Evolutionary conservation across 2,329 filamentous ascomycete species (phyloP), one percentile per base, ranked within the genome.

Genomic region (Fusarium sp.): DNA sequence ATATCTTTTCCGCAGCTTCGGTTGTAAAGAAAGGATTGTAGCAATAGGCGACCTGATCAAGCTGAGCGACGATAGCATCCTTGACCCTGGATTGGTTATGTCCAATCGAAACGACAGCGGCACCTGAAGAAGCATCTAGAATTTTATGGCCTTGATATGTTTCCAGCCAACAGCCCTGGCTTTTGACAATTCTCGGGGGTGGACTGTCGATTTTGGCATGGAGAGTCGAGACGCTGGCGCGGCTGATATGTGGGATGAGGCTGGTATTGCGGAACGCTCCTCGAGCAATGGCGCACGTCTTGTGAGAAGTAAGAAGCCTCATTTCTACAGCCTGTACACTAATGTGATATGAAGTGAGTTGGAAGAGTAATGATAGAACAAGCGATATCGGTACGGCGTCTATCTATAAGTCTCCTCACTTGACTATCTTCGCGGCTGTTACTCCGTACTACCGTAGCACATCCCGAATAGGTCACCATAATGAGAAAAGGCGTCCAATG

Each of bases 21-120:
- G 64, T 70, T 1, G 60, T 61, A 17, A 68, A 71, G 39, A 68
- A 70, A 0, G 67, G 67, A 13, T 47, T 68, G 10, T 71, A 68
- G 22, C 53, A 62, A 1, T 71, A 71, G 9, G 67, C 65, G 10
- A 71, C 65, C 0, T 47, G 32, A 0, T 71, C 57, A 1, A 71
- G 2, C 0, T 71, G 68, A 0, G 39, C 41, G 4, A 22, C 9
- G 13, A 71, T 71, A 3, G 68, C 68, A 5, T 55, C 8, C 19
- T 69, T 71, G 8, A 71, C 56, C 39, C 60, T 30, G 1, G 54
- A 9, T 11, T 71, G 57, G 39, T 56, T 55, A 1, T 71, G 68
- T 0, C 68, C 68, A 17, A 71, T 69, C 0, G 61, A 39, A 8
- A 71, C 65, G 1, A 71, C 68, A 13, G 68, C 62, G 7, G 68